Evolutionary conservation across 2,329 filamentous ascomycete genomes (phyloP).

Genomic region (Mycocentrospora acerina): DNA sequence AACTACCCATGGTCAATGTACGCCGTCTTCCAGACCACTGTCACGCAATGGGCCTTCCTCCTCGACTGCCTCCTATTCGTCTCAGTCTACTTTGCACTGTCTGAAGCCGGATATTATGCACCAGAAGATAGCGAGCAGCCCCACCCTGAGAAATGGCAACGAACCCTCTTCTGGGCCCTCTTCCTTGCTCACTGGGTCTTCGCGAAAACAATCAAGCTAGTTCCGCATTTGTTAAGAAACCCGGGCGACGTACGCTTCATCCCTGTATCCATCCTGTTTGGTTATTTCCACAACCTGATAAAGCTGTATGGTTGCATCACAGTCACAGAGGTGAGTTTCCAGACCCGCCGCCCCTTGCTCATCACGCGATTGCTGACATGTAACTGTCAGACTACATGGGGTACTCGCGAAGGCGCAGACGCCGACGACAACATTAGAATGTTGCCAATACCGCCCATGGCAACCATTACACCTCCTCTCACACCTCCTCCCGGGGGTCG

Average conservation of each 20-base stretch:
- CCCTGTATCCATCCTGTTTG: constrained; percentile 84
- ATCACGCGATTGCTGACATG: constrained; percentile 19
- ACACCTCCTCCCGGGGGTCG: constrained; percentile 36
- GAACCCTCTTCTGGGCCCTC: constrained; percentile 32
- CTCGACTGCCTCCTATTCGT: constrained; percentile 61
- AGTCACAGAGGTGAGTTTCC: constrained; percentile 46
- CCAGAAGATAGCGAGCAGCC: constrained; percentile 16
- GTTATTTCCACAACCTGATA: constrained; percentile 89
- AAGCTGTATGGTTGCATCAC: constrained; percentile 87
- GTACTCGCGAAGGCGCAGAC: constrained; percentile 89
- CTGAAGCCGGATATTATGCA: constrained; percentile 34
- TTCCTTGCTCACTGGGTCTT: constrained; percentile 59
- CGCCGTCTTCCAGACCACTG: constrained; percentile 86
- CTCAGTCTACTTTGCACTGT: constrained; percentile 33
- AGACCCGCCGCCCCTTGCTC: constrained; percentile 26
- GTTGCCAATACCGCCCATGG: constrained; percentile 38
- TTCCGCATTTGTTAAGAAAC: constrained; percentile 82
- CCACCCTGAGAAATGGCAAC: constrained; percentile 23
- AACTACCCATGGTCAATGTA: constrained; percentile 94
- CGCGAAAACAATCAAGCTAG: constrained; percentile 87
- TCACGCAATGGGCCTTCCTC: constrained; percentile 82
- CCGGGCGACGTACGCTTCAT: constrained; percentile 78
- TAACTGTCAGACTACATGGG: constrained; percentile 78
- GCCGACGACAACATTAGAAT: constrained; percentile 58
- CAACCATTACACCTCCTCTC: constrained; percentile 37